phyloP scores from a whole-genome alignment of 192 early-diverging fungal species.

The Coemansia sp. region DNA sequence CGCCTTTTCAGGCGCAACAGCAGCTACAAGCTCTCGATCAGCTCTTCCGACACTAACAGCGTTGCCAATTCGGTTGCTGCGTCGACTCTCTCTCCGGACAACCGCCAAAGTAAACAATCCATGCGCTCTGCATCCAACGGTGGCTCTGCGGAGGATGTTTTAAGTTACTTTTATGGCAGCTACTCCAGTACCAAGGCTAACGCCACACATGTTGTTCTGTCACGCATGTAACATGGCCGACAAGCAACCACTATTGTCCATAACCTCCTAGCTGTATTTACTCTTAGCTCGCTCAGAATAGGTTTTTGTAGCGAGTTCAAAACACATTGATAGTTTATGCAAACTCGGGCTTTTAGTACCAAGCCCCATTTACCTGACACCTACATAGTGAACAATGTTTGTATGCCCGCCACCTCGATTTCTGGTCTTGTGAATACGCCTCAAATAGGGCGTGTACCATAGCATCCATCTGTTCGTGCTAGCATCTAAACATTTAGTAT shows the following conservation, averaged over 20 bases:
- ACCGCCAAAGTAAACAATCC: background rate
- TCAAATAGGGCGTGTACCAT: background rate
- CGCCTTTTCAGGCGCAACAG: background rate
- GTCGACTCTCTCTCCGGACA: background rate
- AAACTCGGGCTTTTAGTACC: background rate
- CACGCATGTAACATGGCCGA: background rate
- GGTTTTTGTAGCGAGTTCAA: background rate
- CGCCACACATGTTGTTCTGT: background rate
- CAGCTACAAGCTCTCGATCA: background rate
- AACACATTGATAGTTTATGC: background rate
- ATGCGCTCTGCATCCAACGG: background rate
- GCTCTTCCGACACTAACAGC: background rate
- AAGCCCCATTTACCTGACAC: background rate
- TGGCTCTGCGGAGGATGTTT: background rate
- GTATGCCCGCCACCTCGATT: background rate
- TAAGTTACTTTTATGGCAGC: background rate
- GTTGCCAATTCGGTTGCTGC: background rate
- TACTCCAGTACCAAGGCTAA: constrained; percentile 2
- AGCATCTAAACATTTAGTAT: no score
- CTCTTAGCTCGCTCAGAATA: background rate
- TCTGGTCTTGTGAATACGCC: background rate
- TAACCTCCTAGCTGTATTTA: background rate
- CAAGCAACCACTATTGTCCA: background rate
- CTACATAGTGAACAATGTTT: background rate
- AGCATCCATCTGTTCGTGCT: no score